phyloP scores from a whole-genome alignment of 345 rosid genomes.

The Salix udensis region DNA sequence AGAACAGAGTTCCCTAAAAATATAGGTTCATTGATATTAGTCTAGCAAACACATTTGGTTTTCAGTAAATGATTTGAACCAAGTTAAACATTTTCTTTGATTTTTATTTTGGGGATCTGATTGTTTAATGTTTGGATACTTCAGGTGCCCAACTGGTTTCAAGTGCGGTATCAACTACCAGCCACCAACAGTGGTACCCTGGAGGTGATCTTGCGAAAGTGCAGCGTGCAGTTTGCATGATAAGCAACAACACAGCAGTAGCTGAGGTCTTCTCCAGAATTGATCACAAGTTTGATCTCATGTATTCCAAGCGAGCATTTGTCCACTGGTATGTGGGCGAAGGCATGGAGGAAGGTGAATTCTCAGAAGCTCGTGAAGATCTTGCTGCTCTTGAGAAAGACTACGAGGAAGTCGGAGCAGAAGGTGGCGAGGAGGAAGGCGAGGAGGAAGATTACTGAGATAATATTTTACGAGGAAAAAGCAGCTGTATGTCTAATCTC shows the following conservation, averaged over 20 bases:
- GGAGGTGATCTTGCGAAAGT: slow-evolving; percentile 73
- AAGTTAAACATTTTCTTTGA: neutral
- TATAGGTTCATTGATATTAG: too few relatives aligned
- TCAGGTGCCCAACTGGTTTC: slow-evolving; percentile 86
- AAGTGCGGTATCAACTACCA: slow-evolving; percentile 82
- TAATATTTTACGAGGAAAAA: slow-evolving; percentile 7
- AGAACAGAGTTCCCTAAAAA: too few relatives aligned
- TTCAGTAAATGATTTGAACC: too few relatives aligned
- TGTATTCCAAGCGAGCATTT: slow-evolving; percentile 79
- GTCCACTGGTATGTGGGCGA: slow-evolving; percentile 94
- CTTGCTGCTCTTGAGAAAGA: slow-evolving; percentile 86
- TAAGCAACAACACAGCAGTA: slow-evolving; percentile 83
- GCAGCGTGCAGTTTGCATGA: slow-evolving; percentile 85
- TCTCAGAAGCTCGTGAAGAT: slow-evolving; percentile 87
- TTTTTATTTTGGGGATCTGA: neutral
- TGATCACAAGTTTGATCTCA: slow-evolving; percentile 77
- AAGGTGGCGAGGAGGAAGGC: slow-evolving; percentile 51
- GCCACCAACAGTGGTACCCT: slow-evolving; percentile 81
- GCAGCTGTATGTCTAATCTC: slow-evolving; percentile 6
- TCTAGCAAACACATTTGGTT: too few relatives aligned
- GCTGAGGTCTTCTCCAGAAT: slow-evolving; percentile 74
- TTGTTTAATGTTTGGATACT: neutral
- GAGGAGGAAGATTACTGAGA: slow-evolving; percentile 53
- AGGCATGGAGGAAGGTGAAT: slow-evolving; percentile 92
- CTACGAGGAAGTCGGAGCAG: slow-evolving; percentile 81